These are phyloP conservation scores for Nicotiana undulata DNA, from an alignment of 257 asterid species.

Conservation along the genomic window DNA sequence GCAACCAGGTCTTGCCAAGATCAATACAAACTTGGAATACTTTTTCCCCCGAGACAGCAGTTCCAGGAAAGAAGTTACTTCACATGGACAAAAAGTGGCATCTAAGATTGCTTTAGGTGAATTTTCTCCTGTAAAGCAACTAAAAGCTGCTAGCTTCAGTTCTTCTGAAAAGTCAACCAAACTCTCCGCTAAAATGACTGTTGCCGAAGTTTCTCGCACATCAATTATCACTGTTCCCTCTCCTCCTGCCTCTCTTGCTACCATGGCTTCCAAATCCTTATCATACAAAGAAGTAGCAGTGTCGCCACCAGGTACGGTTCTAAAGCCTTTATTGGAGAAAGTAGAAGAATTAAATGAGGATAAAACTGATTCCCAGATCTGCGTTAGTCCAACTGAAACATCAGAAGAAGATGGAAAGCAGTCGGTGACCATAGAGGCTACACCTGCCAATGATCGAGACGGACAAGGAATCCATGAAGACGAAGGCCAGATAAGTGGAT, in stretches of 20 bases:
- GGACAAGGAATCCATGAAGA: conserved; percentile 35
- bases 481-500: conserved; percentile 36
- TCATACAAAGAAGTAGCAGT: conserved; percentile 97
- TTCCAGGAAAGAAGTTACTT: conserved; percentile 45
- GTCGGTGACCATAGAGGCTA: conserved; percentile 34
- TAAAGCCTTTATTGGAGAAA: conserved; percentile 87
- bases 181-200: conserved; percentile 32
- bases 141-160: conserved; percentile 24
- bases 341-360: conserved; percentile 63
- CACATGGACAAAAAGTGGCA: conserved; percentile 47
- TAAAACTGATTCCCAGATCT: conserved; percentile 45
- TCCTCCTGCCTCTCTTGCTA: conserved; percentile 47
- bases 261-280: conserved; percentile 73
- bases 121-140: conserved; percentile 34
- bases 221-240: conserved; percentile 41
- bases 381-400: conserved; percentile 54
- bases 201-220: conserved; percentile 32
- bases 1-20: conserved; percentile 63
- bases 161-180: conserved; percentile 40
- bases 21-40: conserved; percentile 45
- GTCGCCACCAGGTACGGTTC: conserved; percentile 95
- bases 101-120: conserved; percentile 40
- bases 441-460: conserved; percentile 34
- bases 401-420: conserved; percentile 38
- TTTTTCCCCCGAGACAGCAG: conserved; percentile 41